These are phyloP conservation scores for Arabis alpina DNA, from an alignment of 345 rosid species.

Conservation along the genomic window DNA sequence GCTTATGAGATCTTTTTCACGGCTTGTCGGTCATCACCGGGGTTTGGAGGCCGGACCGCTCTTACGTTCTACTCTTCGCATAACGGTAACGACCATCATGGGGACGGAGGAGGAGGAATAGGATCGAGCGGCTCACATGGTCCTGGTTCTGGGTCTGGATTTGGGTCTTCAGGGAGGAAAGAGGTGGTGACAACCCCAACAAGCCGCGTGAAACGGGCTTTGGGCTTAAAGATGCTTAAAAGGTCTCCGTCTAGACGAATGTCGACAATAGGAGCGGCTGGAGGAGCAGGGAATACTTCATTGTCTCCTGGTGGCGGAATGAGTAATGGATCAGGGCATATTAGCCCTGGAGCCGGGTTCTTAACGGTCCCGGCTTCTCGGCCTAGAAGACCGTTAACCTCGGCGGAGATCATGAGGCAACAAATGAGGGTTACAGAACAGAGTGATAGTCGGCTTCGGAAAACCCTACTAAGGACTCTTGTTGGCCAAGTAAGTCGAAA, in stretches of 20 bases:
- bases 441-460: conserved; percentile 79
- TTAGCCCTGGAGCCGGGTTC: conserved; percentile 47
- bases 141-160: conserved; percentile 34
- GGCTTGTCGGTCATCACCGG: conserved; percentile 81
- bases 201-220: conserved; percentile 72
- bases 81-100: conserved; percentile 44
- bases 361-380: conserved; percentile 52
- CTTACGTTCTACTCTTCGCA: conserved; percentile 63
- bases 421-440: conserved; percentile 94
- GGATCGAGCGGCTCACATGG: conserved; percentile 36
- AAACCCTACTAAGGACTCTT: conserved; percentile 83
- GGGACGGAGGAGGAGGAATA: conserved; percentile 47
- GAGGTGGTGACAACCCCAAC: conserved; percentile 77
- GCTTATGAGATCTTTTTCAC: conserved; percentile 94
- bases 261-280: conserved; percentile 44
- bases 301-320: conserved; percentile 52
- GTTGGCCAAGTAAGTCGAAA: conserved; percentile 81
- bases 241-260: conserved; percentile 73
- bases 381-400: conserved; percentile 74
- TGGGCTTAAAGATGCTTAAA: conserved; percentile 79
- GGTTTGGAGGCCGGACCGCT: conserved; percentile 80
- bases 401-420: conserved; percentile 93
- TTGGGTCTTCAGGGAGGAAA: conserved; percentile 59
- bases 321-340: conserved; percentile 23
- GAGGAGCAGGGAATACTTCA: conserved; percentile 47